A percentile compares a stretch with the other conserved stretches of the same genome.
phyloP scores from a whole-genome alignment of 805 yeast species.

The Saccharomycopsis guyanensis region DNA sequence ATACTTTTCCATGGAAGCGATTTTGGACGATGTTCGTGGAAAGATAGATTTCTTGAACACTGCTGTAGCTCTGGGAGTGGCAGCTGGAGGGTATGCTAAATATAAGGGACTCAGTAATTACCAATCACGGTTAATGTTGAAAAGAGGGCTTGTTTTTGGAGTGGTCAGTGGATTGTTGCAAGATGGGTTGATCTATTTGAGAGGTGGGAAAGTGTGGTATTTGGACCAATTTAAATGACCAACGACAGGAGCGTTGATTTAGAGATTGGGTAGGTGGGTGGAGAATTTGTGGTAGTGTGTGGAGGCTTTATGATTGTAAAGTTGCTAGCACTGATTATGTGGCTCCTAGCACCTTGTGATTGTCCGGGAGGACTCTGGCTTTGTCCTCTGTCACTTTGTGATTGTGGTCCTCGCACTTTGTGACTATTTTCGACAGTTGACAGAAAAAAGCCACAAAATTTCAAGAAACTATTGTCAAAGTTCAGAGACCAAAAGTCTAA shows the following conservation, averaged over 20 bases:
- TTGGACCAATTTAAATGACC: slow-evolving; percentile 21
- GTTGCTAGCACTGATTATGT: too few species aligned
- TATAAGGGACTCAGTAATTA: slow-evolving; percentile 31
- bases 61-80: slow-evolving; percentile 43
- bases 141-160: slow-evolving; percentile 54
- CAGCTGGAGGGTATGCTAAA: slow-evolving; percentile 47
- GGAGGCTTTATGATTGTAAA: background rate
- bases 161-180: slow-evolving; percentile 55
- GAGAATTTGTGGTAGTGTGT: too few species aligned
- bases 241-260: too few species aligned
- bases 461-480: too few species aligned
- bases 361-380: too few species aligned
- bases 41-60: slow-evolving; percentile 57
- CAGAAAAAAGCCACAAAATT: too few species aligned
- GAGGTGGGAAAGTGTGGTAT: slow-evolving; percentile 68
- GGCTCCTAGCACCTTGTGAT: too few species aligned
- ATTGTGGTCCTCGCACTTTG: too few species aligned
- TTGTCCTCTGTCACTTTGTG: too few species aligned
- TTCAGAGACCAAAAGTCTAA: too few species aligned
- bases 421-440: too few species aligned
- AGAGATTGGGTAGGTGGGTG: too few species aligned
- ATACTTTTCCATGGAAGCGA: slow-evolving; percentile 56
- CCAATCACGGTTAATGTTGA: slow-evolving; percentile 37
- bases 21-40: slow-evolving; percentile 46
- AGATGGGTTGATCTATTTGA: slow-evolving; percentile 47